phyloP scores from a whole-genome alignment of 371 early-diverging fungal genomes.

The Mucor velutinosus region DNA sequence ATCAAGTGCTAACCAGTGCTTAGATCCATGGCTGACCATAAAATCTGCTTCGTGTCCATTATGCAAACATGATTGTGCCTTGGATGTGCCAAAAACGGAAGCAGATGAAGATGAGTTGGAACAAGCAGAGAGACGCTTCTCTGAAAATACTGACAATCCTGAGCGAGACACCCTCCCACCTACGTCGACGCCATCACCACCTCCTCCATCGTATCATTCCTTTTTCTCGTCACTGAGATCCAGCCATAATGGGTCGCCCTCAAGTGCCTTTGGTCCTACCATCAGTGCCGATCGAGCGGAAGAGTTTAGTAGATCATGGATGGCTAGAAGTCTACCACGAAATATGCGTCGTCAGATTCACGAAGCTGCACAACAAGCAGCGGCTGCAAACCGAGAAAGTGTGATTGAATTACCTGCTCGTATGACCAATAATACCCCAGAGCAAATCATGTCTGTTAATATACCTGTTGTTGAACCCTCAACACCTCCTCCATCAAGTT shows the following conservation, averaged over 20 bases:
- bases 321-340: conserved; percentile 48
- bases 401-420: conserved; percentile 31
- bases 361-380: conserved; percentile 27
- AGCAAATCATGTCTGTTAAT: neutral
- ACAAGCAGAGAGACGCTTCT: neutral
- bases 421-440: conserved; percentile 22
- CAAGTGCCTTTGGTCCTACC: conserved; percentile 47
- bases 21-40: conserved; percentile 60
- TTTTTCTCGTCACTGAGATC: conserved; percentile 25
- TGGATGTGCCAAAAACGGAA: conserved; percentile 27
- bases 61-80: conserved; percentile 57
- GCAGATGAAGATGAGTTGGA: neutral
- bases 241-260: conserved; percentile 13
- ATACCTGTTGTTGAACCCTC: neutral
- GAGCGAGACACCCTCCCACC: neutral
- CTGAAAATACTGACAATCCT: neutral
- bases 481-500: neutral
- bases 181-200: conserved; percentile 9
- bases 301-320: conserved; percentile 49
- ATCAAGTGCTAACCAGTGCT: neutral
- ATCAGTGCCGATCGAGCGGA: conserved; percentile 45
- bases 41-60: conserved; percentile 59
- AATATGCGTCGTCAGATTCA: conserved; percentile 51
- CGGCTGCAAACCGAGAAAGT: conserved; percentile 21
- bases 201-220: conserved; percentile 12